These are phyloP conservation scores for Eragrostis tef DNA, from an alignment of 202 grass and related monocot species.

Conservation along the genomic window DNA sequence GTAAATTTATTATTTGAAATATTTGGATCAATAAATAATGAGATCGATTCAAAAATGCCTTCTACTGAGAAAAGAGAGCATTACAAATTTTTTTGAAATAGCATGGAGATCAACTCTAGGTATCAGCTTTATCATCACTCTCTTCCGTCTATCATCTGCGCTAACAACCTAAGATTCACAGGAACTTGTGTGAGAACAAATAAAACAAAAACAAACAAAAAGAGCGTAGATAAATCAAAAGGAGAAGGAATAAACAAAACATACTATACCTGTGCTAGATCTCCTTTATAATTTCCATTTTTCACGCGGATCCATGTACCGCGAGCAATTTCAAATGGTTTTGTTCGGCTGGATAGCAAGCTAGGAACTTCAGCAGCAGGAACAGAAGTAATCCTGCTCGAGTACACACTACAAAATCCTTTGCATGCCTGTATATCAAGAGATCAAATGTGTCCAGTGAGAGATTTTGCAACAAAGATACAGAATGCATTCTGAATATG, in stretches of 20 bases:
- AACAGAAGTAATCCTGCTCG: slow-evolving; percentile 72
- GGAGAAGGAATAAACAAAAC: slow-evolving; percentile 10
- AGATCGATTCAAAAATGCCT: slow-evolving; percentile 5
- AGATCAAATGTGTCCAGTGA: slow-evolving; percentile 24
- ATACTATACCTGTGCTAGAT: slow-evolving; percentile 76
- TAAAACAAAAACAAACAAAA: slow-evolving; percentile 32
- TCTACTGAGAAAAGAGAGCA: slow-evolving; percentile 29
- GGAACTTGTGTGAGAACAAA: slow-evolving; percentile 35
- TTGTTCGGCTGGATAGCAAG: slow-evolving; percentile 69
- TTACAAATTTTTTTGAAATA: slow-evolving; percentile 94
- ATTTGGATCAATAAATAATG: slow-evolving; percentile 12
- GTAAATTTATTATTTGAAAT: not conserved
- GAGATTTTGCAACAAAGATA: slow-evolving; percentile 35
- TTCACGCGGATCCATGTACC: slow-evolving; percentile 94
- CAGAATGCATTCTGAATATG: not conserved
- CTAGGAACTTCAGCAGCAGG: slow-evolving; percentile 77
- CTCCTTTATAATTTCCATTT: slow-evolving; percentile 96
- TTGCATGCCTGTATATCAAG: slow-evolving; percentile 83
- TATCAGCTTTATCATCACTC: slow-evolving; percentile 83
- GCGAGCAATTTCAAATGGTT: slow-evolving; percentile 69
- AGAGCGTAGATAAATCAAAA: slow-evolving; percentile 13
- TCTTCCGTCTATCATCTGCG: slow-evolving; percentile 68
- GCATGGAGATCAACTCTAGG: slow-evolving; percentile 90
- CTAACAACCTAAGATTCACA: slow-evolving; percentile 67
- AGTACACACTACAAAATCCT: slow-evolving; percentile 89